Evolutionary conservation across 2,329 filamentous ascomycete genomes (phyloP).

Genomic region (Stagonosporopsis rhizophila): DNA sequence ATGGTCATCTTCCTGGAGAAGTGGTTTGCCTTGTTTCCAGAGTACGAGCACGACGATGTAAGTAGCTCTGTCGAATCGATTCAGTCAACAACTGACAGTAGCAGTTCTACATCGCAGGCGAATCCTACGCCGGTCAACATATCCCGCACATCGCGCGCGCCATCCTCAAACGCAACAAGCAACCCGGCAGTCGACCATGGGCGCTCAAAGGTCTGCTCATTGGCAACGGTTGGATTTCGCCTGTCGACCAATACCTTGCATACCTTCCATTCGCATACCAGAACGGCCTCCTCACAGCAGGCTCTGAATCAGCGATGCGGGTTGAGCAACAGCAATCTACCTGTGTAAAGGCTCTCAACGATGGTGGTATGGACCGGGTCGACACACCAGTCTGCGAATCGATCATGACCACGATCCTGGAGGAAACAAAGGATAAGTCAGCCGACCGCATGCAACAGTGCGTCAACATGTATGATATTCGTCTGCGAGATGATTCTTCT

Average conservation of each 20-base stretch:
- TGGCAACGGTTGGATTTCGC: conserved; percentile 97
- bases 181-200: conserved; percentile 65
- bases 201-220: conserved; percentile 86
- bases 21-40: conserved; percentile 88
- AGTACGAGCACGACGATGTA: conserved; percentile 92
- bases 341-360: conserved; percentile 69
- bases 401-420: conserved; percentile 76
- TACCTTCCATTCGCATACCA: conserved; percentile 85
- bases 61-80: conserved; percentile 49
- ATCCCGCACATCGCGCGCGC: conserved; percentile 96
- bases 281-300: conserved; percentile 73
- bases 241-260: conserved; percentile 84
- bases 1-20: conserved; percentile 90
- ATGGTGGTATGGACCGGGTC: conserved; percentile 67
- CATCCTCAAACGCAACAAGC: conserved; percentile 85
- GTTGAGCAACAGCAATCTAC: conserved; percentile 73
- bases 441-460: conserved; percentile 67
- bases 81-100: conserved; percentile 24
- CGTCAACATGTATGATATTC: conserved; percentile 96
- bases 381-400: conserved; percentile 75
- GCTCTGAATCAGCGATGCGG: conserved; percentile 66
- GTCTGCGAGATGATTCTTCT: conserved; percentile 78
- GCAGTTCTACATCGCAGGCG: conserved; percentile 91
- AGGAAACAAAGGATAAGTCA: conserved; percentile 65
- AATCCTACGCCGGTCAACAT: conserved; percentile 96